Evolutionary conservation across 2,329 filamentous ascomycete species (phyloP), one percentile per base, ranked within the genome.

Genomic region (Cytospora paraplurivora): DNA sequence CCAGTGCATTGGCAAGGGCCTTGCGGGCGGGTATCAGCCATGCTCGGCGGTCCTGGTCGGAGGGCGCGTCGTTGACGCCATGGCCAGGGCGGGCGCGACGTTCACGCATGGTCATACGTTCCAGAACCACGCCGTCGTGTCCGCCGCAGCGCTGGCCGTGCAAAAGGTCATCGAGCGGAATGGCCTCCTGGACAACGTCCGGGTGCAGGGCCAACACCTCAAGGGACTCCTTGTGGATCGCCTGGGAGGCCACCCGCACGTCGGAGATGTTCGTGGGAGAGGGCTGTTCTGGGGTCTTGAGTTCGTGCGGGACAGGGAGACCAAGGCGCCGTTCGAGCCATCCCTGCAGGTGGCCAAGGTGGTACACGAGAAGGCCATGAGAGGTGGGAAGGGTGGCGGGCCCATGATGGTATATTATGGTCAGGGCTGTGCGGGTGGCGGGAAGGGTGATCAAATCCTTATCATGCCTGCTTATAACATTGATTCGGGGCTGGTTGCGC

Each of bases 1-100:
- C 5, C 82, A 88, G 71, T 85, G 86, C 0, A 76, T 90, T 11
- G 89, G 86, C 0, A 91, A 92, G 71, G 86, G 85, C 0, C 77
- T 91, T 0, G 86, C 83, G 0, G 88, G 82, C 19, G 88, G 89
- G 0, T 89, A 86, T 66, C 79, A 80, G 49, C 82, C 87, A 0
- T 78, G 90, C 10, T 85, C 88, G 0, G 88, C 80, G 0, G 76
- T 90, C 27, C 76, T 91, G 1, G 78, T 86, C 1, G 80, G 80
- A 21, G 70, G 76, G 1, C 77, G 74, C n/a, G 77, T 90, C 4
- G 76, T 84, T 19, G 73, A 83, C 50, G 77, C 64, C 47, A 74
- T 73, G 75, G 76, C 63, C 71, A 69, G 50, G 3, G 75, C 78
- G 72, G 57, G 64, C 4, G 63, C 59, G 8, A 47, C 58, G 17